Conservation (phyloP, 1,139 yeast genomes). For the Yamadazyma buinensis region DNA sequence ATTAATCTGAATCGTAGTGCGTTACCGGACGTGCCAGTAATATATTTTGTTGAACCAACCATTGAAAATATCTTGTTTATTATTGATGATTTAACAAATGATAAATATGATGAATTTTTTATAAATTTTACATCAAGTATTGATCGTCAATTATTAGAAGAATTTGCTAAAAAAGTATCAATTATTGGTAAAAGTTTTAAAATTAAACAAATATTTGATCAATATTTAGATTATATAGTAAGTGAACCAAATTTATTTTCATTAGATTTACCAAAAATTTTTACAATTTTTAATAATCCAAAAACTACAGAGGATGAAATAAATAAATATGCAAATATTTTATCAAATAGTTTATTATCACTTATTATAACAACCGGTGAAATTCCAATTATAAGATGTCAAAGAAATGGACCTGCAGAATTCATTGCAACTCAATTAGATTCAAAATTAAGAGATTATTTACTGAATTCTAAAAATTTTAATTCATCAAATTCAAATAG, state of each 20-base stretch:
- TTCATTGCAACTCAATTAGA: constrained; percentile 86
- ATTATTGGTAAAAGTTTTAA: constrained; percentile 61
- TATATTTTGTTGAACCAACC: constrained; percentile 89
- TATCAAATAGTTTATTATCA: constrained; percentile 79
- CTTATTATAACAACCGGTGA: constrained; percentile 66
- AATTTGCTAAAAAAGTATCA: constrained; percentile 81
- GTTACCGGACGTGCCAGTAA: constrained; percentile 89
- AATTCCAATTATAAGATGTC: constrained; percentile 87
- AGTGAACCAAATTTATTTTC: constrained; percentile 91
- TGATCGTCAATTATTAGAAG: constrained; percentile 76
- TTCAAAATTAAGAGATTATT: constrained; percentile 75
- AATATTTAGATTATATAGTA: constrained; percentile 84
- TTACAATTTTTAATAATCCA: constrained; percentile 67
- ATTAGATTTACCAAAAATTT: constrained; percentile 63
- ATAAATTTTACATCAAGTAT: constrained; percentile 84
- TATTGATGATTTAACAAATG: constrained; percentile 66
- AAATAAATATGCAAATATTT: constrained; percentile 59
- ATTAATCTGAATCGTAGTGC: constrained; percentile 63
- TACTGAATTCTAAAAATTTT: constrained; percentile 57
- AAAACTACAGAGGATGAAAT: constrained; percentile 71
- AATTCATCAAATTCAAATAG: no score
- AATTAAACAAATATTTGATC: constrained; percentile 88
- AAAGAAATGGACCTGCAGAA: constrained; percentile 93
- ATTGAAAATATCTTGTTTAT: constrained; percentile 65
- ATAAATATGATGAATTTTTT: constrained; percentile 74